Conservation (phyloP, 2,329 filamentous ascomycete genomes). For the Fusarium torulosum region DNA sequence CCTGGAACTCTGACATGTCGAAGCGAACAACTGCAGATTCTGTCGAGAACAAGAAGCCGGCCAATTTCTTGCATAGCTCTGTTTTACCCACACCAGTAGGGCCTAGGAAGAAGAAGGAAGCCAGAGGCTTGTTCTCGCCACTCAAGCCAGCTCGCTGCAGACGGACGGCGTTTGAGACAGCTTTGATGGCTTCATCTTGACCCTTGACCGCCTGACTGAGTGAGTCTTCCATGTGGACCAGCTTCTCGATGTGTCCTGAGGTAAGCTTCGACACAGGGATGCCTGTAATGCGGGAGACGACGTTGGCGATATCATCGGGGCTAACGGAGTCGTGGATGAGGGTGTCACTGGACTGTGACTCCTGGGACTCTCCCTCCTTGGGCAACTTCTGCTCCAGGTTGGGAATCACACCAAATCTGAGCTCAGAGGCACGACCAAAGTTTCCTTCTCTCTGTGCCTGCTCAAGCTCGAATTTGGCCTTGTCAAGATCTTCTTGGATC, state of each 20-base stretch:
- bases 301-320: constrained; percentile 90
- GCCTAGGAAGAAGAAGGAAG: constrained; percentile 97
- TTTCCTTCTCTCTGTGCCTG: constrained; percentile 88
- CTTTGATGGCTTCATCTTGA: constrained; percentile 92
- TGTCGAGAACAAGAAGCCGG: constrained; percentile 91
- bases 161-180: constrained; percentile 91
- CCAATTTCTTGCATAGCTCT: constrained; percentile 96
- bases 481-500: constrained; percentile 88
- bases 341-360: constrained; percentile 59
- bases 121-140: constrained; percentile 90
- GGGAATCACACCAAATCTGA: constrained; percentile 90
- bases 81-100: constrained; percentile 98
- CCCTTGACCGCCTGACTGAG: constrained; percentile 87
- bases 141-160: constrained; percentile 93
- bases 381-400: constrained; percentile 82
- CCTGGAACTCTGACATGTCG: constrained; percentile 98
- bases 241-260: constrained; percentile 91
- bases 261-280: constrained; percentile 95
- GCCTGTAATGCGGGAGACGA: constrained; percentile 91
- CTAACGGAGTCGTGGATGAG: constrained; percentile 96
- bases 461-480: constrained; percentile 85
- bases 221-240: constrained; percentile 95
- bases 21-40: constrained; percentile 92
- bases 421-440: constrained; percentile 89
- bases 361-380: constrained; percentile 71